These are phyloP conservation scores for Cucurbita moschata DNA, from an alignment of 306 rosid species.

Conservation along the genomic window DNA sequence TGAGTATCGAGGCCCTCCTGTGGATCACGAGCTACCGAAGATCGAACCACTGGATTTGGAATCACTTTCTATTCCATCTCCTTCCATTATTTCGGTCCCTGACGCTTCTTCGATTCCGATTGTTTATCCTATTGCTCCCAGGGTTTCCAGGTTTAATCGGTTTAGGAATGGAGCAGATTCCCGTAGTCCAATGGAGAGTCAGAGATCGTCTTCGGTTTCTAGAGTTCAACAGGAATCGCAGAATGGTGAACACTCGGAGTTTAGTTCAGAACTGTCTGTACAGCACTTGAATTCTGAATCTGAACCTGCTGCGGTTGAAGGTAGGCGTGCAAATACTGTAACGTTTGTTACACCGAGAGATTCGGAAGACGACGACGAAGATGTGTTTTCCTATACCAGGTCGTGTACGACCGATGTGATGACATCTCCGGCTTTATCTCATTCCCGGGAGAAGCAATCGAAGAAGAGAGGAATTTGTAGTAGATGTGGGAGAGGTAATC, in stretches of 20 bases:
- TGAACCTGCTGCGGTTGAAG: constrained; percentile 7
- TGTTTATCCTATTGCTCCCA: constrained; percentile 34
- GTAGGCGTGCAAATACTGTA: constrained; percentile 33
- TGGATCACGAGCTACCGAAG: constrained; percentile 47
- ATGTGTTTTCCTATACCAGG: constrained; percentile 27
- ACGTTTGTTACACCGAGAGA: constrained; percentile 50
- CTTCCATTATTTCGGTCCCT: constrained; percentile 26
- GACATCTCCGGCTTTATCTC: constrained; percentile 25
- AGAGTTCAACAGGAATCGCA: constrained; percentile 28
- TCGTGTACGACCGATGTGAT: constrained; percentile 47
- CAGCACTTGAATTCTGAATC: constrained; percentile 8
- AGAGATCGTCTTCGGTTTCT: constrained; percentile 36
- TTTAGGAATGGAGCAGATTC: constrained; percentile 28
- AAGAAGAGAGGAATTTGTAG: constrained; percentile 45
- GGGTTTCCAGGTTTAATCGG: constrained; percentile 27
- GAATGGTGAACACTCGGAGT: constrained; percentile 20
- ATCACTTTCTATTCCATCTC: constrained; percentile 17
- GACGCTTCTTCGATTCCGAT: constrained; percentile 38
- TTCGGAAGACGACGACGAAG: constrained; percentile 45
- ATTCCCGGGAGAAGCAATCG: background rate
- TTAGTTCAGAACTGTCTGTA: constrained; percentile 20
- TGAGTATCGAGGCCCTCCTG: constrained; percentile 65
- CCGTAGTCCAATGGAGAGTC: constrained; percentile 37
- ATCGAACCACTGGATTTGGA: constrained; percentile 54
- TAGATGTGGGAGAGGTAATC: constrained; percentile 55